Evolutionary conservation across 257 asterid species (phyloP).

Genomic region (Capsicum chinense): DNA sequence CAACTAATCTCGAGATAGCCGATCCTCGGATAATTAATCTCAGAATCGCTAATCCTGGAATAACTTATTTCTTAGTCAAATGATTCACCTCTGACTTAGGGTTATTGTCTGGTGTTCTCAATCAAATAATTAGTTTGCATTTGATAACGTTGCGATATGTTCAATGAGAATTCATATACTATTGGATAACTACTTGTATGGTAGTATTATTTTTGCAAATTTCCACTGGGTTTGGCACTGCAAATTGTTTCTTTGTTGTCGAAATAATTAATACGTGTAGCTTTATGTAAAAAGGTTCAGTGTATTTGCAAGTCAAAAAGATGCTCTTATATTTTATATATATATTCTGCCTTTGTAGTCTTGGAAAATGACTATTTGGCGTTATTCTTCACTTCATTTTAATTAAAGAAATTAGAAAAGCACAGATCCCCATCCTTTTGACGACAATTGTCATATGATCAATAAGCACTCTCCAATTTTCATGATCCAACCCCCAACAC

Average conservation of each 20-base stretch:
- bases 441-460: background rate
- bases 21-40: too few relatives aligned
- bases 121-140: background rate
- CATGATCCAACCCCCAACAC: too few relatives aligned
- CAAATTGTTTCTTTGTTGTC: background rate
- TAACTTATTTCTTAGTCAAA: too few relatives aligned
- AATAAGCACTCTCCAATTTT: too few relatives aligned
- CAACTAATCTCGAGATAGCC: too few relatives aligned
- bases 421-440: slow-evolving; percentile 13
- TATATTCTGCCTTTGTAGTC: background rate
- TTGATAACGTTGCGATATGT: background rate
- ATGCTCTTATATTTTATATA: slow-evolving; percentile 18
- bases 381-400: background rate
- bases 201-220: background rate
- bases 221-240: background rate
- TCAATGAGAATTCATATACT: background rate
- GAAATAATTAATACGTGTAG: background rate
- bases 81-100: too few relatives aligned
- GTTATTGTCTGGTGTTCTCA: too few relatives aligned
- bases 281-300: slow-evolving; percentile 3
- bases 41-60: too few relatives aligned
- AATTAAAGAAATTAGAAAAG: background rate
- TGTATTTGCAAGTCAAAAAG: slow-evolving; percentile 38
- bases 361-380: slow-evolving; percentile 1
- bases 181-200: background rate